Evolutionary conservation across 305 asterid genomes (phyloP).

Genomic region (Petunia hybrid): DNA sequence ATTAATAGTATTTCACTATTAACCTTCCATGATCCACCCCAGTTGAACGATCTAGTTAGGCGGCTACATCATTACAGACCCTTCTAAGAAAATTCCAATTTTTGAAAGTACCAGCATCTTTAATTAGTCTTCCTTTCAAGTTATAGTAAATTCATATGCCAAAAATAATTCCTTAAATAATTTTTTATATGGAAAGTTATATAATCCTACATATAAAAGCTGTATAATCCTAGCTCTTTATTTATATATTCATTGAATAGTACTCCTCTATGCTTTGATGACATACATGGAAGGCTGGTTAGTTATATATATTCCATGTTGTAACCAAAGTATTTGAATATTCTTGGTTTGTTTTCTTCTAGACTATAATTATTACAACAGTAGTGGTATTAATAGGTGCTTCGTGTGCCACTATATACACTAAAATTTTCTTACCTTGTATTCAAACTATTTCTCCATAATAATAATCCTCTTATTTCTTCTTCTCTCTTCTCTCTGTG

Average conservation of each 20-base stretch:
- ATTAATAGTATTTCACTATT: neutral
- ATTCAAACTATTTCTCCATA: neutral
- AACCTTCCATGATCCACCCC: neutral
- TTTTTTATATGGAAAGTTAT: slow-evolving; percentile 12
- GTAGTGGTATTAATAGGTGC: too few relatives aligned
- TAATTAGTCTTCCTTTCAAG: neutral
- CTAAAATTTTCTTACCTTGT: too few relatives aligned
- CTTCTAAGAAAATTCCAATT: neutral
- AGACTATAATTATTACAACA: too few relatives aligned
- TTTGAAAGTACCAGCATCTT: too few relatives aligned
- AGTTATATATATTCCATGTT: too few relatives aligned
- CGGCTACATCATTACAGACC: neutral
- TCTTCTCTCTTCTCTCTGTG: neutral
- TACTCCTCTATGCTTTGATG: neutral
- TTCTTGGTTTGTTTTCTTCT: too few relatives aligned
- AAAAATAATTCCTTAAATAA: neutral
- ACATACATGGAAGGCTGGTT: neutral
- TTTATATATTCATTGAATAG: too few relatives aligned
- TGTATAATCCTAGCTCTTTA: neutral
- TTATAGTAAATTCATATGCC: neutral
- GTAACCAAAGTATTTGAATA: too few relatives aligned
- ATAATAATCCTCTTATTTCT: neutral
- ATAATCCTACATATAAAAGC: neutral
- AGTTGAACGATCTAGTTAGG: slow-evolving; percentile 5
- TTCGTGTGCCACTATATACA: neutral